Evolutionary conservation across 2,329 filamentous ascomycete species (phyloP), one percentile per base, ranked within the genome.

Genomic region (Colletotrichum horii): DNA sequence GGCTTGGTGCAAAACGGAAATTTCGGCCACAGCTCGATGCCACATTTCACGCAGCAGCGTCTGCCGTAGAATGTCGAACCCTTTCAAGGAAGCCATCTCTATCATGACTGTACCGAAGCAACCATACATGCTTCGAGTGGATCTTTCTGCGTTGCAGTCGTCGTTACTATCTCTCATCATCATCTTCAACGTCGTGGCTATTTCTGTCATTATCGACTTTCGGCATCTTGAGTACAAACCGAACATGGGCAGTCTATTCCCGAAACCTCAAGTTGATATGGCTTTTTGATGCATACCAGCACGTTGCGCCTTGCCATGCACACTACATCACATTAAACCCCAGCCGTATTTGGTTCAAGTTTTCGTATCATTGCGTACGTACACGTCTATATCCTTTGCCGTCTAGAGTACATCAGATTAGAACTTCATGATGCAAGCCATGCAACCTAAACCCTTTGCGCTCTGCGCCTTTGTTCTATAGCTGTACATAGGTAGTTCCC

Each of bases 401-500:
- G 79, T 85, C 84, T 85, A 85, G 81, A 83, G 81, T 84, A 85
- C 83, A 84, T 84, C 80, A 82, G 77, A 84, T 85, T 83, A 85
- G 81, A 85, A 82, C 80, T 79, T 82, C 79, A 78, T 84, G 80
- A 85, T 84, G 81, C 82, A 81, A 79, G 78, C 80, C 80, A 80
- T 82, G 79, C 79, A 78, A 79, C 80, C 78, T 78, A 79, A 79
- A 79, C 80, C 77, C 62, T 70, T 81, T 79, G 82, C 83, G 82
- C 83, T 82, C 80, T 83, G 81, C 83, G 81, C 83, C 79, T 79
- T 66, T 83, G 81, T 80, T 78, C 81, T 83, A 83, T 83, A 82
- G 82, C 80, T 83, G 80, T 83, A 83, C 82, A 84, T 78, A 32
- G 30, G 58, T 69, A 56, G 55, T 56, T 62, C 66, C 32, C 55